Evolutionary conservation across 257 asterid genomes (phyloP).

Genomic region (Solanum chilense): DNA sequence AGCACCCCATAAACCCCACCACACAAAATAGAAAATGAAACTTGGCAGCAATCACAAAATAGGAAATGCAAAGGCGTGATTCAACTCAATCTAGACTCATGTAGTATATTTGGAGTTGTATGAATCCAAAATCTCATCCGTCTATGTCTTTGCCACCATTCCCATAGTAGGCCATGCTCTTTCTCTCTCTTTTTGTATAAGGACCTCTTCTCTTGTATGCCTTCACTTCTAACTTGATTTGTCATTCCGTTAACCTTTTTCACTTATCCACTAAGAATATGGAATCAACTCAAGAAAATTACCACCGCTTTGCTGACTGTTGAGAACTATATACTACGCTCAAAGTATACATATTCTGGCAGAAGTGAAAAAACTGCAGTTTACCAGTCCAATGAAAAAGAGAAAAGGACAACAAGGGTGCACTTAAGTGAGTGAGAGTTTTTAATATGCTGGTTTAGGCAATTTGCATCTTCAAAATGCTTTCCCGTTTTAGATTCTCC

Average conservation of each 20-base stretch:
- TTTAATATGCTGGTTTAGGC: not conserved
- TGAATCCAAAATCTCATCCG: not conserved
- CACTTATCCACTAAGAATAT: not conserved
- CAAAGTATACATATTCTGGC: not conserved
- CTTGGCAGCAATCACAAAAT: not conserved
- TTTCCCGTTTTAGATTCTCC: not conserved
- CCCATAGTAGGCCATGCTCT: not conserved
- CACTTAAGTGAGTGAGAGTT: not conserved
- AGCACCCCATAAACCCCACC: not conserved
- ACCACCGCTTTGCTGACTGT: not conserved
- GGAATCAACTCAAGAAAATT: not conserved
- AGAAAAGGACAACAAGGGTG: not conserved
- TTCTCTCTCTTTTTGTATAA: not conserved
- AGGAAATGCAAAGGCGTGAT: not conserved
- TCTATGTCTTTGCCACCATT: not conserved
- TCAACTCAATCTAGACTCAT: not conserved
- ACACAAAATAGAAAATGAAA: not conserved
- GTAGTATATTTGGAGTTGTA: not conserved
- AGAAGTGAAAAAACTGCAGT: not conserved
- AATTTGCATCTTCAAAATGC: not conserved
- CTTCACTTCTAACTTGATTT: not conserved
- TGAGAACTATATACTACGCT: not conserved
- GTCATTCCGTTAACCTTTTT: not conserved
- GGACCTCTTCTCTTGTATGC: not conserved
- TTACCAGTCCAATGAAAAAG: not conserved